Percentiles rank a stretch among this genome's conserved stretches.
These are phyloP conservation scores for Diaporthe destruens DNA, from an alignment of 2,329 filamentous ascomycete genomes.

Conservation along the genomic window DNA sequence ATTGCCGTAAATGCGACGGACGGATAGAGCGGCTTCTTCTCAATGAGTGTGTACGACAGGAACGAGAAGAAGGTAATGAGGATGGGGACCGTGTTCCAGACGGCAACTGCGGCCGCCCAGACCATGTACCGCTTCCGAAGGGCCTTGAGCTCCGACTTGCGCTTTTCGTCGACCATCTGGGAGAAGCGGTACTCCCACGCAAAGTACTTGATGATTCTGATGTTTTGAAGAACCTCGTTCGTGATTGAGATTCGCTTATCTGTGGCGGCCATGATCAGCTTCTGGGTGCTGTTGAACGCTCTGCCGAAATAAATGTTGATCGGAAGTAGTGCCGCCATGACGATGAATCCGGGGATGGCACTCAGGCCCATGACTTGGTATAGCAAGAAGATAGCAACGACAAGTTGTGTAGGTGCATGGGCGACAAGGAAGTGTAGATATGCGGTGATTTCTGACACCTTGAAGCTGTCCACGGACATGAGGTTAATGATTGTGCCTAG, in stretches of 20 bases:
- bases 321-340: slow-evolving; percentile 90
- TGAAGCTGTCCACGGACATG: slow-evolving; percentile 99
- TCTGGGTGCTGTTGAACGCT: slow-evolving; percentile 88
- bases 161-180: slow-evolving; percentile 88
- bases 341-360: slow-evolving; percentile 90
- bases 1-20: slow-evolving; percentile 96
- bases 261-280: slow-evolving; percentile 90
- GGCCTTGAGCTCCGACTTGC: slow-evolving; percentile 80
- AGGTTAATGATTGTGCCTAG: slow-evolving; percentile 99
- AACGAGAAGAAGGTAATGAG: slow-evolving; percentile 98
- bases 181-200: slow-evolving; percentile 97
- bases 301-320: slow-evolving; percentile 91
- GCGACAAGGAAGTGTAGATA: slow-evolving; percentile 98
- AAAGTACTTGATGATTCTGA: slow-evolving; percentile 99
- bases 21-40: slow-evolving; percentile 89
- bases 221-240: slow-evolving; percentile 97
- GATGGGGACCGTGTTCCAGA: slow-evolving; percentile 96
- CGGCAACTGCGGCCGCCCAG: slow-evolving; percentile 91
- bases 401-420: slow-evolving; percentile 87
- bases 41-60: slow-evolving; percentile 89
- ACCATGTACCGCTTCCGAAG: slow-evolving; percentile 87
- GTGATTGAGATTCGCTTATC: slow-evolving; percentile 97
- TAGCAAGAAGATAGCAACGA: slow-evolving; percentile 83
- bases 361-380: slow-evolving; percentile 93
- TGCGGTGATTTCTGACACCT: slow-evolving; percentile 92